Conservation (phyloP, 129 eudicot species). For the Deinandra increscens region DNA sequence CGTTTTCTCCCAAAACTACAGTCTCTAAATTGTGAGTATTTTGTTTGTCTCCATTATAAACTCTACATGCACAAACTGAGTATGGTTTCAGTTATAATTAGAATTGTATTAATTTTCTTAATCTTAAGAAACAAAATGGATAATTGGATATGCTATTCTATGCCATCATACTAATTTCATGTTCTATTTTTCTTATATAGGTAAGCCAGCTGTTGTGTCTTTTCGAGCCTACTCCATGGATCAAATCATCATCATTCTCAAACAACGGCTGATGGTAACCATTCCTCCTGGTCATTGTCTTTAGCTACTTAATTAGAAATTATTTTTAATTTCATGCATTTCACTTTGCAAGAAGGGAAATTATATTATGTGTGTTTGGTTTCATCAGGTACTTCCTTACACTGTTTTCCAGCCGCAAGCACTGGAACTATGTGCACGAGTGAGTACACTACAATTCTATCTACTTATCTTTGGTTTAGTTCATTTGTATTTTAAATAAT, state of each 20-base stretch:
- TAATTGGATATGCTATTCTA: not conserved
- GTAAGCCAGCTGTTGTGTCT: constrained; percentile 82
- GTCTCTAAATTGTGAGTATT: constrained; percentile 86
- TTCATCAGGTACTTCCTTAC: constrained; percentile 72
- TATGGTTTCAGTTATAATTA: not conserved
- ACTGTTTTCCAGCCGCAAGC: constrained; percentile 86
- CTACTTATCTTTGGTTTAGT: not conserved
- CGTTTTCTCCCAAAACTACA: constrained; percentile 92
- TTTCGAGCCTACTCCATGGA: constrained; percentile 91
- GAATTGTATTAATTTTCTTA: not conserved
- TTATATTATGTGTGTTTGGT: constrained; percentile 4
- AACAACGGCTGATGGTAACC: constrained; percentile 69
- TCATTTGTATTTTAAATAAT: not conserved
- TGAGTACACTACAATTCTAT: constrained; percentile 43
- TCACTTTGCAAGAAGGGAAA: not conserved
- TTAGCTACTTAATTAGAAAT: constrained; percentile 9
- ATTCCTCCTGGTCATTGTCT: not conserved
- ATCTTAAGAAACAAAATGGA: not conserved
- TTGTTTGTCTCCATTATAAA: not conserved
- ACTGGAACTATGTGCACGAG: constrained; percentile 91
- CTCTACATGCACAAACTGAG: not conserved
- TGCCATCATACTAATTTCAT: not conserved
- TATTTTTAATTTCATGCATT: not conserved
- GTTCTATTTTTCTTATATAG: constrained; percentile 39
- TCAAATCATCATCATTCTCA: constrained; percentile 78